Evolutionary conservation across 2,329 filamentous ascomycete genomes (phyloP), one percentile per base, ranked within the genome.

Genomic region (Aspergillus cejpii): DNA sequence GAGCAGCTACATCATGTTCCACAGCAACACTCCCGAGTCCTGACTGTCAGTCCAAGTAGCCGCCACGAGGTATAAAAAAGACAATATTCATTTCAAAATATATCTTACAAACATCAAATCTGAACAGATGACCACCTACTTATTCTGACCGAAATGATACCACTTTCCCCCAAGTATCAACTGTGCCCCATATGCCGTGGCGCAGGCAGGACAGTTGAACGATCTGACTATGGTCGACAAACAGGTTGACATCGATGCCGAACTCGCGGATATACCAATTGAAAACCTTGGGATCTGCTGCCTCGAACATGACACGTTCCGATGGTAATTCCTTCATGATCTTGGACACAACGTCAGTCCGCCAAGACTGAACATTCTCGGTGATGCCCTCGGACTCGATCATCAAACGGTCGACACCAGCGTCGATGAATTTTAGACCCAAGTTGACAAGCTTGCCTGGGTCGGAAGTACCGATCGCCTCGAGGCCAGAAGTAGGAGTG

Each of bases 361-460:
- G 63, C 77, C 77, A 78, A 6, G 59, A 66, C 41, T 61, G 64
- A 5, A 79, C 74, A 41, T 78, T 79, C 63, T 78, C 75, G 0
- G 76, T 79, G 50, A 79, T 79, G 0, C 76, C 76, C 59, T 79
- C 75, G n/a, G 74, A 77, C 55, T 80, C 75, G 43, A 78, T 76
- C 75, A 79, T 79, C 53, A 79, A 65, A 6, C 74, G 63, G 57
- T 78, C 75, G 2, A 79, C 74, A 0, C 75, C 76, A 0, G 66
- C 71, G 14, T 73, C 65, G 12, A 78, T 65, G 50, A 79, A 79
- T 33, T 65, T 63, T 46, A 64, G 71, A 8, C 72, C 75, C 49
- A 77, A 56, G 43, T 73, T 70, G 15, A 77, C 65, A 23, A 78
- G 56, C 48, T 74, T 74, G 11, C 63, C 62, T 0, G 74, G 72